These are phyloP conservation scores for Talaromyces funiculosus DNA, from an alignment of 2,329 filamentous ascomycete genomes.

Conservation along the genomic window DNA sequence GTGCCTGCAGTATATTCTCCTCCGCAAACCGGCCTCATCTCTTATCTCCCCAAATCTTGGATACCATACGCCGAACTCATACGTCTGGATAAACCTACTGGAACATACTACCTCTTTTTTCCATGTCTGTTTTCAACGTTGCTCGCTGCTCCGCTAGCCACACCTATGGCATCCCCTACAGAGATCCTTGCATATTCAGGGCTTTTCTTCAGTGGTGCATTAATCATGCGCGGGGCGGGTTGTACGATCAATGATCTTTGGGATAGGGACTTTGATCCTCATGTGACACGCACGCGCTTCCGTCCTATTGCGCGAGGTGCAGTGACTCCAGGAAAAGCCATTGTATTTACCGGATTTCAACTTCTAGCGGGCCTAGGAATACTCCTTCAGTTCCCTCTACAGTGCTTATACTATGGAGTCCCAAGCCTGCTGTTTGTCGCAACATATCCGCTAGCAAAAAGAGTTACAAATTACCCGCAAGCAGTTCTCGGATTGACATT, in stretches of 20 bases:
- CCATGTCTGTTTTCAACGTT: constrained; percentile 47
- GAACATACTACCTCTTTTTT: constrained; percentile 51
- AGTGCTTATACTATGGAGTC: constrained; percentile 41
- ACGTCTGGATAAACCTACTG: constrained; percentile 48
- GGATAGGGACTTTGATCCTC: constrained; percentile 50
- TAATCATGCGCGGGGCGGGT: constrained; percentile 48
- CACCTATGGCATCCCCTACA: constrained; percentile 23
- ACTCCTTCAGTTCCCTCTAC: constrained; percentile 38
- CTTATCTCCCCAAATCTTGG: constrained; percentile 45
- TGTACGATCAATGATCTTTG: constrained; percentile 55
- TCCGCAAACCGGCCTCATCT: constrained; percentile 42
- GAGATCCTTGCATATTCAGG: constrained; percentile 35
- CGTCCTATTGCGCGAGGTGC: constrained; percentile 50
- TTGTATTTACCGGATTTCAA: constrained; percentile 42
- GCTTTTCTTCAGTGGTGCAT: constrained; percentile 39
- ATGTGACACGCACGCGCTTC: constrained; percentile 47
- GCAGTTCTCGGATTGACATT: constrained; percentile 48
- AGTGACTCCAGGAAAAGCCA: constrained; percentile 39
- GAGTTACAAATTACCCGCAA: constrained; percentile 50
- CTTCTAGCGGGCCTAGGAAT: constrained; percentile 38
- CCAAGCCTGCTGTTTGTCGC: constrained; percentile 41
- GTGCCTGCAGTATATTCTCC: constrained; percentile 35
- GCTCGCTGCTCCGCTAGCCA: constrained; percentile 37
- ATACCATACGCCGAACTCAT: constrained; percentile 44
- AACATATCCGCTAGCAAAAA: constrained; percentile 49